Base-by-base conservation (phyloP, 306 rosid genomes). In the Cicer bijugum region DNA sequence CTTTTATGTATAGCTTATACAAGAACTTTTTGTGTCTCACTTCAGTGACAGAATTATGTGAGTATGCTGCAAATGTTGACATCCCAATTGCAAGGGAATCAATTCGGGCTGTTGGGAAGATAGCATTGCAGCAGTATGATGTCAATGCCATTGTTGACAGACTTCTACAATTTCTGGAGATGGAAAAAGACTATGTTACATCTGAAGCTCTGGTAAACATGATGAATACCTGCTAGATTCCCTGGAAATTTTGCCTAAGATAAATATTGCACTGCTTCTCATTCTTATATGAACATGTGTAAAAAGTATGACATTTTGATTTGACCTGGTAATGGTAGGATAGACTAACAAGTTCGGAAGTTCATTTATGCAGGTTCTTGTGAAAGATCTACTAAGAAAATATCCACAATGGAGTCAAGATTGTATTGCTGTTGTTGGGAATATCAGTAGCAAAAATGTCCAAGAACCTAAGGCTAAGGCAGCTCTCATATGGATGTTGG, bases 401-500 rank as follows among this genome's bases (percentile, higher is more conserved):
- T 95, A 95, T 87, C 99, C 99, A 67, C 99, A 95, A 61, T 95
- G 99, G 99, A 95, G 99, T 86, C 99, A 91, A 40, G 97, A 95
- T 88, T 95, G 99, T 86, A 95, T 95, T 74, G 97, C 99, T 42
- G 99, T 95, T 60, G 99, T 95, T 79, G 99, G 99, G 67, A 92
- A 90, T 79, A 95, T 95, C 83, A 95, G 99, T 88, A 89, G 97
- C 86, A 88, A 90, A 82, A 95, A 95, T 75, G 86, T 95, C 79
- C 99, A 95, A 82, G 99, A 95, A 80, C 96, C 99, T 48, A 88
- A 91, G 89, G 99, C 97, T 65, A 95, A 95, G 84, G 97, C 99
- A 20, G 99, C 99, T 76, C 97, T 95, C 67, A 90, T 90, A 85
- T 95, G 99, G 97, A 95, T 95, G 97, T 72, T 95, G 83, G 99